Evolutionary conservation across 2,329 filamentous ascomycete genomes (phyloP), one percentile per base, ranked within the genome.

Genomic region (Diaporthe vaccinii): DNA sequence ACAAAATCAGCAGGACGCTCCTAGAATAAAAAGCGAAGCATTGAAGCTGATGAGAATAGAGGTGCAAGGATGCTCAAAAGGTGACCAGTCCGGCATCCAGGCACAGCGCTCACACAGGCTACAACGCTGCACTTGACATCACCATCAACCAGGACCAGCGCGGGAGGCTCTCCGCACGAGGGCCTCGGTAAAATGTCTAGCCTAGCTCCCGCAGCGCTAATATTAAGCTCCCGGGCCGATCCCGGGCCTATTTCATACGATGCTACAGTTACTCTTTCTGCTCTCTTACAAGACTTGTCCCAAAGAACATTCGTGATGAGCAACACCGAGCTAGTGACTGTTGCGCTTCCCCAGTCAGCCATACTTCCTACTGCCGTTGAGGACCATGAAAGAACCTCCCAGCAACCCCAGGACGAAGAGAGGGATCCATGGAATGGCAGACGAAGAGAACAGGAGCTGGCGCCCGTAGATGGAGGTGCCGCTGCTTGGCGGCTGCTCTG

Each of bases 401-500:
- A 53, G 28, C 31, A 0, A 31, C 31, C 36, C 0, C 34, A 41
- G n/a, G 34, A 69, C n/a, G 65, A 41, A 55, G 65, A 41, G n/a
- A n/a, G 65, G 22, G 31, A 69, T 17, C 6, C n/a, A 20, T 49
- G 25, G 55, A 46, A 9, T 9, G 36, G 70, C 41, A 34, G 55
- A 36, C 57, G 12, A 41, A 28, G 9, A 31, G 55, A 55, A 5
- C 55, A 72, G 41, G 41, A 44, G 25, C 65, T 76, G 1, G 31
- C 44, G 51, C 82, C 39, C 77, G 72, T 79, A 68, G 79, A 83
- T 75, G 49, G 78, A 62, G 77, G 78, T 62, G 28, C 77, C 3
- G 78, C 77, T 58, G 79, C 79, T 28, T 80, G 79, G 79, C 65
- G 41, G 4, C 73, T 80, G 6, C 77, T 80, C n/a, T 69, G 74